A percentile compares a stretch with the other conserved stretches of the same genome.
Evolutionary conservation across 345 rosid species (phyloP).

Genomic region (Lumnitzera racemosa): DNA sequence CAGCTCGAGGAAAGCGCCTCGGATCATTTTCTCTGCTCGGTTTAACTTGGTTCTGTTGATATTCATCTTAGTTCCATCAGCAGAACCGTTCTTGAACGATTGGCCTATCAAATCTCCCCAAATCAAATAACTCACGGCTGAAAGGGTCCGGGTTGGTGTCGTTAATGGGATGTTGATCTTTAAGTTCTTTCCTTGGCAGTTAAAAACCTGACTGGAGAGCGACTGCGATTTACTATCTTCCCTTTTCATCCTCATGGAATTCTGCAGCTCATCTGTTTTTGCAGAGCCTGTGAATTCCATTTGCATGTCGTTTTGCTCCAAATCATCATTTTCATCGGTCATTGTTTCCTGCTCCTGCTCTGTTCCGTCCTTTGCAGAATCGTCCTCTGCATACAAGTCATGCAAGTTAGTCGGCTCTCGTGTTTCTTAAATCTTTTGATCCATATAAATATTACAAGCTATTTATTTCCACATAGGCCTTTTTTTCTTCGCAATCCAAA

Average conservation of each 20-base stretch:
- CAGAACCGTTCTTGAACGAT: slow-evolving; percentile 49
- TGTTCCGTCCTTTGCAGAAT: slow-evolving; percentile 46
- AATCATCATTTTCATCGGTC: slow-evolving; percentile 32
- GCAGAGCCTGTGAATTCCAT: slow-evolving; percentile 28
- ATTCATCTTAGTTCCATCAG: slow-evolving; percentile 46
- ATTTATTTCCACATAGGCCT: too few relatives aligned
- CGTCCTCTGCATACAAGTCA: slow-evolving; percentile 49
- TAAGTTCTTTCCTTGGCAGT: slow-evolving; percentile 65
- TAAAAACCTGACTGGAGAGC: slow-evolving; percentile 48
- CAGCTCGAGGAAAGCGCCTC: slow-evolving; percentile 74
- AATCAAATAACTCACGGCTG: slow-evolving; percentile 64
- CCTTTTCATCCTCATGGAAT: slow-evolving; percentile 31
- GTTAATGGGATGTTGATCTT: slow-evolving; percentile 77
- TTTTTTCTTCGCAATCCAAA: too few relatives aligned
- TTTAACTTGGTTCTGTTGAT: slow-evolving; percentile 72
- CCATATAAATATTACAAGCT: too few relatives aligned
- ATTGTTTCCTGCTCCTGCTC: slow-evolving; percentile 50
- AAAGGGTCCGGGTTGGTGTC: slow-evolving; percentile 71
- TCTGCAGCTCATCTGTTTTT: slow-evolving; percentile 38
- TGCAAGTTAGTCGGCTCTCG: not conserved
- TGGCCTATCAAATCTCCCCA: slow-evolving; percentile 66
- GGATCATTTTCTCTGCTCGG: slow-evolving; percentile 92
- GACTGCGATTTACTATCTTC: slow-evolving; percentile 42
- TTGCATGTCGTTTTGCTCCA: slow-evolving; percentile 24
- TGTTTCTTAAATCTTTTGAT: too few relatives aligned